phyloP scores from a whole-genome alignment of 139 green algal genomes.

The Bryopsis sp. region DNA sequence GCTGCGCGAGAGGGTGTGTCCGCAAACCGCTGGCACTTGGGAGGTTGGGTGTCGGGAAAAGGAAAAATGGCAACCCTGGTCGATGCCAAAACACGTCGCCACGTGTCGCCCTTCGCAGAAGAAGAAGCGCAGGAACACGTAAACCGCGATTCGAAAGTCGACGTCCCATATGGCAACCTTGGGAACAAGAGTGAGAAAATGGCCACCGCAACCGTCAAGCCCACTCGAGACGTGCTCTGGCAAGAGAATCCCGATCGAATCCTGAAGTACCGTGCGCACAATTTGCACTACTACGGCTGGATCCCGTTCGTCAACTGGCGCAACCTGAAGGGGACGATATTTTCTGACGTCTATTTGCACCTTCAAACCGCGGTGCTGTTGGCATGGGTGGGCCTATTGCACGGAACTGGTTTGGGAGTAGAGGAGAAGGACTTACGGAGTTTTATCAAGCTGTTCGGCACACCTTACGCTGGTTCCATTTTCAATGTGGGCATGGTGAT shows the following conservation, averaged over 20 bases:
- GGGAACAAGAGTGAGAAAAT: too few species aligned
- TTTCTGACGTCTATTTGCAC: constrained; percentile 24
- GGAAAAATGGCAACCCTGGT: too few species aligned
- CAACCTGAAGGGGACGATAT: constrained; percentile 29
- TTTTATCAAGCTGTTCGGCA: constrained; percentile 25
- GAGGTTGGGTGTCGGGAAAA: too few species aligned
- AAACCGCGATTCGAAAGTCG: too few species aligned
- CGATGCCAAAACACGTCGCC: too few species aligned
- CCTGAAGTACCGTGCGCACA: constrained; percentile 24
- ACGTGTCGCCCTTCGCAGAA: too few species aligned
- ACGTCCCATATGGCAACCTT: too few species aligned
- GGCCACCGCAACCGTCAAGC: too few species aligned
- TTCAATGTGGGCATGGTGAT: constrained; percentile 25
- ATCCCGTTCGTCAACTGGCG: constrained; percentile 22
- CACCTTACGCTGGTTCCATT: constrained; percentile 18
- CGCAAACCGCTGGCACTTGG: too few species aligned
- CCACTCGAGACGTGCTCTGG: constrained; percentile 14
- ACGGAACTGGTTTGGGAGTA: constrained; percentile 19
- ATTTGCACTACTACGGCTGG: constrained; percentile 29
- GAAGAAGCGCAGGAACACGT: too few species aligned
- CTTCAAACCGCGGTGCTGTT: constrained; percentile 22
- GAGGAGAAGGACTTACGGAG: constrained; percentile 12
- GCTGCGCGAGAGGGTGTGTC: too few species aligned
- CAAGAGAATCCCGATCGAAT: constrained; percentile 27
- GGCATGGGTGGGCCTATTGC: constrained; percentile 19